Conservation (phyloP, 257 asterid genomes). For the Jaltomata sinuosa region DNA sequence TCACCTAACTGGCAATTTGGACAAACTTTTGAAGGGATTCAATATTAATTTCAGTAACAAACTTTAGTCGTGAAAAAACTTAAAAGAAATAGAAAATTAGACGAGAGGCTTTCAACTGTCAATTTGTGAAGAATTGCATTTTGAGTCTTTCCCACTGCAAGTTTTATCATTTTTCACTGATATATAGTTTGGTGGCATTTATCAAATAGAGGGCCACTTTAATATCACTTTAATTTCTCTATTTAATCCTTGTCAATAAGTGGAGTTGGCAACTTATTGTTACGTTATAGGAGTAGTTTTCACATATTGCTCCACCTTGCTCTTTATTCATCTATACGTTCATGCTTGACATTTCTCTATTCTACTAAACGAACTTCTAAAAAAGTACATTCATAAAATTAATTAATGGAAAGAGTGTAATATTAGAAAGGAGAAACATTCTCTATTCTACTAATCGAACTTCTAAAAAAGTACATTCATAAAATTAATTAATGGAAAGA, state of each 20-base stretch:
- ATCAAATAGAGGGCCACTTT: not conserved
- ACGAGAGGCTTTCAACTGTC: not conserved
- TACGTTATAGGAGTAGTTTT: too few relatives aligned
- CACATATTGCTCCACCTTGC: too few relatives aligned
- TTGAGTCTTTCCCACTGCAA: not conserved
- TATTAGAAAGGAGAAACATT: too few relatives aligned
- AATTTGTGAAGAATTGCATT: not conserved
- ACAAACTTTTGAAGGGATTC: slow-evolving; percentile 47
- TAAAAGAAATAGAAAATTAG: not conserved
- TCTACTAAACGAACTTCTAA: too few relatives aligned
- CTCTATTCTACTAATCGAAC: too few relatives aligned
- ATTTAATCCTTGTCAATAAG: not conserved
- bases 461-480: too few relatives aligned
- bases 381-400: too few relatives aligned
- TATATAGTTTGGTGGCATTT: not conserved
- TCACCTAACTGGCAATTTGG: slow-evolving; percentile 47
- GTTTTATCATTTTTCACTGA: not conserved
- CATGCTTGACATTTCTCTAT: too few relatives aligned
- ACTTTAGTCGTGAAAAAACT: not conserved
- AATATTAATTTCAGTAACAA: slow-evolving; percentile 18
- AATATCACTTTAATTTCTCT: not conserved
- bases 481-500: too few relatives aligned
- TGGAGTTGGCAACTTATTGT: not conserved
- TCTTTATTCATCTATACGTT: too few relatives aligned
- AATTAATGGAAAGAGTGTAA: too few relatives aligned